These are phyloP conservation scores for Picochlorum sp. DNA, from an alignment of 139 green algal species.

Conservation along the genomic window DNA sequence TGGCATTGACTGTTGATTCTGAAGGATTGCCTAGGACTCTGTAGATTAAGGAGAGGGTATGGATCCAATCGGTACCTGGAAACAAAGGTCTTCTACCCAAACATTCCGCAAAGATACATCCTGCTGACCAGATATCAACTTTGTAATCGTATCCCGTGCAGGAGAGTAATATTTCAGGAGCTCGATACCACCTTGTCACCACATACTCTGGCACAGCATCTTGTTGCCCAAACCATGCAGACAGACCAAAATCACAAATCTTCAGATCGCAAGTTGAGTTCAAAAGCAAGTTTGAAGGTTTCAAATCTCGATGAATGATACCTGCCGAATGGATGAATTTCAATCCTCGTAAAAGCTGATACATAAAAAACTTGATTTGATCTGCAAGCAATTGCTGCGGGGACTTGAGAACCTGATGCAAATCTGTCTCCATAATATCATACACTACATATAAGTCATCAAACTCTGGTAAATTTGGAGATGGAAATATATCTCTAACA, in stretches of 20 bases:
- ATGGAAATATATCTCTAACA: slow-evolving; percentile 58
- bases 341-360: slow-evolving; percentile 69
- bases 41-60: slow-evolving; percentile 87
- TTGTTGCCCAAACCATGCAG: slow-evolving; percentile 7
- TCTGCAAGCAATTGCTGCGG: slow-evolving; percentile 86
- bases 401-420: slow-evolving; percentile 98
- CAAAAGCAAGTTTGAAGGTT: slow-evolving; percentile 37
- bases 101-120: slow-evolving; percentile 33
- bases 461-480: slow-evolving; percentile 14
- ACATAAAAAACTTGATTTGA: slow-evolving; percentile 97
- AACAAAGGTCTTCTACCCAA: slow-evolving; percentile 61
- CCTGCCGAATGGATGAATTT: slow-evolving; percentile 28
- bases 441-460: slow-evolving; percentile 15
- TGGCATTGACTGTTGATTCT: background rate
- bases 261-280: slow-evolving; percentile 91
- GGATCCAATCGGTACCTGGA: slow-evolving; percentile 82
- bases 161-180: slow-evolving; percentile 86
- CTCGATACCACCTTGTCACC: slow-evolving; percentile 92
- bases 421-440: slow-evolving; percentile 99
- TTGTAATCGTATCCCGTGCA: slow-evolving; percentile 63
- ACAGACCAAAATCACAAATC: slow-evolving; percentile 96
- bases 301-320: slow-evolving; percentile 33
- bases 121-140: slow-evolving; percentile 64
- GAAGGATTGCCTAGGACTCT: slow-evolving; percentile 44
- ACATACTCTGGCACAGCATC: slow-evolving; percentile 77